Evolutionary conservation across 768 basidiomycete species (phyloP), one percentile per base, ranked within the genome.

Genomic region (Tulasnella sp.): DNA sequence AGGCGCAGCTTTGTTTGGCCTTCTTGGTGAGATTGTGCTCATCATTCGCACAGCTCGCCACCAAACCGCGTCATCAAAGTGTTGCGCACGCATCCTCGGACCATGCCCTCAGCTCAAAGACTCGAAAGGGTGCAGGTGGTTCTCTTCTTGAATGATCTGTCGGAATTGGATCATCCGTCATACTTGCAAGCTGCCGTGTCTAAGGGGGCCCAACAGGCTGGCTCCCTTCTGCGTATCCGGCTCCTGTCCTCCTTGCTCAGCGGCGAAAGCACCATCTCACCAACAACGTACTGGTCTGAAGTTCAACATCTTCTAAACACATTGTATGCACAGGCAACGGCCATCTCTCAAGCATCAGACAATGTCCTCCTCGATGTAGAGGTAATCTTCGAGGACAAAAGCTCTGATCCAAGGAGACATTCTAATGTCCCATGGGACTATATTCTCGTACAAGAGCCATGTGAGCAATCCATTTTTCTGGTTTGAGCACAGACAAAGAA

Each of bases 321-420:
- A 77, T 86, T 91, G 42, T 97, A 98, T 79, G 90, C 92, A 2
- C 89, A 90, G 75, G 90, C 92, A n/a, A 90, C 90, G 16, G 88
- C 86, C 76, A 85, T 87, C 47, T 90, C 91, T 16, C 88, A 89
- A 77, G 83, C 86, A 41, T 78, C 83, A 76, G 86, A 86, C 78
- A 90, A 87, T 74, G 81, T 94, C 47, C 83, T 92, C 72, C 86
- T 95, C 83, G 84, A 89, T 69, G 82, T 96, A 64, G 89, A 92
- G 76, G 90, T 96, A 16, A 80, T 92, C 62, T 84, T 96, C 72
- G 83, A 85, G 66, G 87, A 84, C 44, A 16, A 17, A n/a, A 44
- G 6, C n/a, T 44, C 42, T 17, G 17, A 44, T 34, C 72, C 36
- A n/a, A 64, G 19, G n/a, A 72, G 78, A 47, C 42, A 69, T 44